Evolutionary conservation across 2,329 filamentous ascomycete genomes (phyloP), one percentile per base, ranked within the genome.

Genomic region (Metarhizium humberi): DNA sequence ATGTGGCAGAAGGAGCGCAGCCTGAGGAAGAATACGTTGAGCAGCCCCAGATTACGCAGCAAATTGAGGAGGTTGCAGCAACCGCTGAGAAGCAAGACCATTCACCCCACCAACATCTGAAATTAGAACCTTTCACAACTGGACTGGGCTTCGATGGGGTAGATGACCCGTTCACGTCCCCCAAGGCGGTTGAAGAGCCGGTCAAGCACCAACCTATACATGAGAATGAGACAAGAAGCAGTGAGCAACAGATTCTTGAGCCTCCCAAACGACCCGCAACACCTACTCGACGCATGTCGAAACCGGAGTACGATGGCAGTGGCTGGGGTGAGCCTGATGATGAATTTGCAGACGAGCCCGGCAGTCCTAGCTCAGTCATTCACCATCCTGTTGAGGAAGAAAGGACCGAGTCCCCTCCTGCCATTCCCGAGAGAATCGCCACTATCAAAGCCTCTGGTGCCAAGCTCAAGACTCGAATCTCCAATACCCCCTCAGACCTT

Each of bases 361-460:
- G 84, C 38, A 95, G 90, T 7, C 92, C 92, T 14, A 88, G 91
- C 51, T 97, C 92, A 6, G 92, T 97, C 25, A 92, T 96, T 60
- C 88, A 89, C 58, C 88, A 92, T 64, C 83, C 85, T 2, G 69
- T 89, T 50, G 70, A 73, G 3, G 74, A 78, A 48, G 70, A 70
- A 20, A 72, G 13, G 14, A 16, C 70, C 61, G 78, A 82, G 49
- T 81, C 83, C 0, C 83, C 84, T 2, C 84, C 84, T 1, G 78
- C 77, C 40, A 83, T 97, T 56, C 91, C 92, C 1, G 91, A 95
- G 63, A 82, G 85, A 50, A 75, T 90, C 50, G 90, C 92, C 4
- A 96, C 92, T 0, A 92, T 97, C 72, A 94, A 92, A 69, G 88
- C 91, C 8, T 85, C 88, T 25, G 89, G 90, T 7, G 90, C 89